phyloP scores from a whole-genome alignment of 305 asterid genomes.

The Stenogyne calaminthoides region DNA sequence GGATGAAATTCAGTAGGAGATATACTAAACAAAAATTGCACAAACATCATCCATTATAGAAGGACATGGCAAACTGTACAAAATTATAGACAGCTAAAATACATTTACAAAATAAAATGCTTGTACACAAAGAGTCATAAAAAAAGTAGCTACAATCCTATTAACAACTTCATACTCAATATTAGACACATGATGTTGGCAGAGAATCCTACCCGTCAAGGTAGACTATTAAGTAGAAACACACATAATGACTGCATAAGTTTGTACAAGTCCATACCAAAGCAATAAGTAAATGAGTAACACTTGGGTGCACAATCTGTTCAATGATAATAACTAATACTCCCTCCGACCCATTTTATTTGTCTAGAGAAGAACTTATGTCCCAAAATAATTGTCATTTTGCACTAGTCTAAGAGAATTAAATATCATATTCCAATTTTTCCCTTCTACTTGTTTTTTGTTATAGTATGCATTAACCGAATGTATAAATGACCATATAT shows the following conservation, averaged over 20 bases:
- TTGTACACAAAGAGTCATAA: neutral
- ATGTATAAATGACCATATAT: no score
- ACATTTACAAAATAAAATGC: neutral
- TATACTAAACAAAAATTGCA: slow-evolving; percentile 14
- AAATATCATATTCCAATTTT: no score
- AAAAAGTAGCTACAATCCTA: neutral
- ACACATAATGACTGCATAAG: neutral
- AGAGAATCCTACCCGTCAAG: neutral
- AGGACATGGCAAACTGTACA: neutral
- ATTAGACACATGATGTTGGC: neutral
- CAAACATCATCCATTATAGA: neutral
- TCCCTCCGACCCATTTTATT: no score
- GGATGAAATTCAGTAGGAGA: neutral
- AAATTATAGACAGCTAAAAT: neutral
- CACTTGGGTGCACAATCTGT: no score
- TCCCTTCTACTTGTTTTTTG: no score
- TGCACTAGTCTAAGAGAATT: no score
- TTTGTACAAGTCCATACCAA: neutral
- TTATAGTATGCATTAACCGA: no score
- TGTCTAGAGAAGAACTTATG: no score
- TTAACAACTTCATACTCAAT: neutral
- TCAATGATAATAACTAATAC: no score
- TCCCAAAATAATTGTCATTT: no score
- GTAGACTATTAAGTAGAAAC: neutral
- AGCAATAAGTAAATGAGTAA: neutral